Evolutionary conservation across 2,329 filamentous ascomycete genomes (phyloP), one percentile per base, ranked within the genome.

Genomic region (Xylariaceae sp.): DNA sequence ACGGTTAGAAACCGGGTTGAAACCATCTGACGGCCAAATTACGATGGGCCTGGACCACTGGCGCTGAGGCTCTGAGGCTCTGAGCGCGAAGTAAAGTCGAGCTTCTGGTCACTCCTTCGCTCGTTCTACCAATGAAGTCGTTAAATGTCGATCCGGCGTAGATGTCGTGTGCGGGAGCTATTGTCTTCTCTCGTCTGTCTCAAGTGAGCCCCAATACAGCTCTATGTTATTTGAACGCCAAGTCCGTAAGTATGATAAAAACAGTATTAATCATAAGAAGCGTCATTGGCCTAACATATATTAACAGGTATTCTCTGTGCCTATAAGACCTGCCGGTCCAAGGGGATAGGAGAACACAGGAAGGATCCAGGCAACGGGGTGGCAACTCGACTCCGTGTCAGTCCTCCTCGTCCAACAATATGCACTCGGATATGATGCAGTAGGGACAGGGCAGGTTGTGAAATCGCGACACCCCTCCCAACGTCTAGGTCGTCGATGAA

Each of bases 321-420:
- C 41, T 45, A n/a, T 17, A 34, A 13, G 48, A 47, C 11, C 13
- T 18, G 13, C 34, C 18, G 34, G 30, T 34, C 17, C 8, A 17
- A 44, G 35, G 45, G 34, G 18, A 41, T 13, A 9, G 41, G 37
- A 39, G 44, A 45, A 53, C 48, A 15, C n/a, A n/a, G 13, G 53
- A 30, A 30, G 23, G 23, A 5, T 30, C 23, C 23, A 30, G 23
- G 23, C 23, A 30, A 30, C 34, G 45, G 7, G 37, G n/a, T 53
- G 53, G 44, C 18, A 51, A n/a, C 18, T 50, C 35, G 45, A 53
- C 15, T 7, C 53, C 30, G 23, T 55, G 7, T 49, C 53, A 50
- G 39, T 45, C 57, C 48, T 52, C 57, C 51, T 55, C 44, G 48
- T 52, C 54, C 49, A 54, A 56, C 11, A 7, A 51, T 37, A 11